phyloP scores from a whole-genome alignment of 2,329 filamentous ascomycete genomes.

The Monosporascus sp. region DNA sequence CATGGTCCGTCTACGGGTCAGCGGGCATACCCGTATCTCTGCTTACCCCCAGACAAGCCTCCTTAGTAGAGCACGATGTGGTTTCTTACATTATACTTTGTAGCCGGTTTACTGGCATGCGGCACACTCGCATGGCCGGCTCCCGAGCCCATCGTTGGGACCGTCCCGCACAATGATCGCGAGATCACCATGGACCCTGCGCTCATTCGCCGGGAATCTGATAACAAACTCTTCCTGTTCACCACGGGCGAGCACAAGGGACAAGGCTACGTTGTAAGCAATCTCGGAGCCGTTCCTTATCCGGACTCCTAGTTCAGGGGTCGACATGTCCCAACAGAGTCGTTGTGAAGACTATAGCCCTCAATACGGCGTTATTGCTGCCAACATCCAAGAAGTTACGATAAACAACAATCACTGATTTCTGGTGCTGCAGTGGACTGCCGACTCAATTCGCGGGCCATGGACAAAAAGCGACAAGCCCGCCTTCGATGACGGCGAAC shows the following conservation, averaged over 20 bases:
- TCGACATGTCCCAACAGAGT: too few relatives aligned
- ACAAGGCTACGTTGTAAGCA: constrained; percentile 7
- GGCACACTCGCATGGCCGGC: constrained; percentile 6
- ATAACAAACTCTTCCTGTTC: constrained; percentile 18
- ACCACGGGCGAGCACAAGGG: constrained; percentile 13
- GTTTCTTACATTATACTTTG: not conserved
- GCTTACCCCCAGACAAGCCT: too few relatives aligned
- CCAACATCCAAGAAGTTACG: too few relatives aligned
- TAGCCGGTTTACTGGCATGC: not conserved
- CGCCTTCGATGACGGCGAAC: constrained; percentile 9
- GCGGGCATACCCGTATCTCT: too few relatives aligned
- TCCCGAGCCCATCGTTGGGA: constrained; percentile 15
- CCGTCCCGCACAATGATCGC: constrained; percentile 16
- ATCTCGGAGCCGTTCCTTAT: too few relatives aligned
- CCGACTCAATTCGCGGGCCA: constrained; percentile 16
- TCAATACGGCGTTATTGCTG: too few relatives aligned
- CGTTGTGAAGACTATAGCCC: too few relatives aligned
- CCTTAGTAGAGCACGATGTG: not conserved
- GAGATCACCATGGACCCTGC: constrained; percentile 16
- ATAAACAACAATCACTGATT: too few relatives aligned
- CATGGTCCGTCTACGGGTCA: too few relatives aligned
- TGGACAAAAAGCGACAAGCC: constrained; percentile 13
- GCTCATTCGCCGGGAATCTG: constrained; percentile 15
- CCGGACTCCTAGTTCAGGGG: too few relatives aligned
- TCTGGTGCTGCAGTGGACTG: constrained; percentile 9